phyloP scores from a whole-genome alignment of 2,329 filamentous ascomycete genomes.

The Sporothrix schenckii region DNA sequence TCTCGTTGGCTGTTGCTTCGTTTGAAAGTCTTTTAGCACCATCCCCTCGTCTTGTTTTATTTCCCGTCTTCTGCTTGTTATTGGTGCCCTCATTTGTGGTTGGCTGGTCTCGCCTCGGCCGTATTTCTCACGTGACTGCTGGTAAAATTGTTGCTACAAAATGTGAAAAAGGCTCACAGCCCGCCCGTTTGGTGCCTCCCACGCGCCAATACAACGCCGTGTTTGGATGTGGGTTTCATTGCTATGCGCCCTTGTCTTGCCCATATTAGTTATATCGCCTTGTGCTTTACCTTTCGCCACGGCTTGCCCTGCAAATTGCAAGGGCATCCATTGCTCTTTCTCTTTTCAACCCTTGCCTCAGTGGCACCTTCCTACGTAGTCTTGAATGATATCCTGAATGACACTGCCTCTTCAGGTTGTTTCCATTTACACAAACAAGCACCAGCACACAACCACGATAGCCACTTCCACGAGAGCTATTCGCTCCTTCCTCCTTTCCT shows the following conservation, averaged over 20 bases:
- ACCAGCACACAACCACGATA: not conserved
- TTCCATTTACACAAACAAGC: not conserved
- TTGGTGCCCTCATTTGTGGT: slow-evolving; percentile 21
- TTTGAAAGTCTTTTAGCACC: slow-evolving; percentile 6
- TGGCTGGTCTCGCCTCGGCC: slow-evolving; percentile 23
- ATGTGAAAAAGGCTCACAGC: slow-evolving; percentile 34
- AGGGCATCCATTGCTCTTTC: slow-evolving; percentile 10
- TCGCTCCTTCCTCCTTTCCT: slow-evolving; percentile 26
- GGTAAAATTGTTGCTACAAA: slow-evolving; percentile 12
- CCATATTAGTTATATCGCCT: not conserved
- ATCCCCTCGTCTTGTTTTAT: not conserved
- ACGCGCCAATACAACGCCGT: not conserved
- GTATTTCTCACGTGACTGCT: slow-evolving; percentile 24
- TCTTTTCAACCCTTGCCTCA: not conserved
- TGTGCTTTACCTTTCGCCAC: not conserved
- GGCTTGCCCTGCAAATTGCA: not conserved
- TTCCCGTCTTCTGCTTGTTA: slow-evolving; percentile 12
- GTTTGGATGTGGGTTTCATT: not conserved
- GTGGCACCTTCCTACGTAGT: not conserved
- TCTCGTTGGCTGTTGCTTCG: slow-evolving; percentile 12
- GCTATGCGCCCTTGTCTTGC: slow-evolving; percentile 4
- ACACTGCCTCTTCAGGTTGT: not conserved
- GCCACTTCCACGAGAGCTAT: slow-evolving; percentile 10
- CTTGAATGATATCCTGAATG: too few species aligned
- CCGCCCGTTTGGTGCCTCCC: slow-evolving; percentile 13